Evolutionary conservation across 352 stramenopile species (phyloP), one percentile per base, ranked within the genome.

Genomic region (Phytophthora podocarpi): DNA sequence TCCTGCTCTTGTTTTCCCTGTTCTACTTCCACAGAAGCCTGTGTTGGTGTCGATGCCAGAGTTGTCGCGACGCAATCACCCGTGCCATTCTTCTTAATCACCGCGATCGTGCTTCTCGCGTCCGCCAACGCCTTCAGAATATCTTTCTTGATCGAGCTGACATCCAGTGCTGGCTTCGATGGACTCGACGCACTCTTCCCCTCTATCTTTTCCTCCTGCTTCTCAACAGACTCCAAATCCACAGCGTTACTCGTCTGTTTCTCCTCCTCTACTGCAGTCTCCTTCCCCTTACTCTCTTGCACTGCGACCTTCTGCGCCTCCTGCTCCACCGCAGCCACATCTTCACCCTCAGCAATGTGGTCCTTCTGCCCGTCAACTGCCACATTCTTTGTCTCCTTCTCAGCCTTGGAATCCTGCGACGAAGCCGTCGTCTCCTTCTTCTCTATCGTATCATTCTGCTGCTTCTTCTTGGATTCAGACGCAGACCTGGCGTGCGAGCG

Each of bases 51-150:
- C 31, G 42, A 49, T 11, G 34, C 63, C 11, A 36, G 28, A 12
- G 31, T 49, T 23, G 46, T 69, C 3, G 31, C 35, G 6, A 31
- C 45, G 11, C 27, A 59, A 27, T 37, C 28, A n/a, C n/a, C 31
- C 20, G 36, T 21, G 15, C 39, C 52, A 12, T 34, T 74, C 20
- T 78, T 65, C 53, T 89, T 94, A 46, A 94, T 90, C 20, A 59
- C 85, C 6, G 81, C 82, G 41, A 94, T 91, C 11, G 84, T 84
- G 45, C 70, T 93, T 34, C 85, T 74, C 6, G 86, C 86, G 26
- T 91, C 77, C 3, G 84, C 85, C 21, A 95, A 51, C 5, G 82
- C 86, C 50, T 93, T 93, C 5, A 95, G 46, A 41, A 95, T 88
- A 43, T 93, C 70, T 53, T 80, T 71, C 62, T 95, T 93, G 55